phyloP scores from a whole-genome alignment of 371 early-diverging fungal species.

The Homolaphlyctis polyrhiza region DNA sequence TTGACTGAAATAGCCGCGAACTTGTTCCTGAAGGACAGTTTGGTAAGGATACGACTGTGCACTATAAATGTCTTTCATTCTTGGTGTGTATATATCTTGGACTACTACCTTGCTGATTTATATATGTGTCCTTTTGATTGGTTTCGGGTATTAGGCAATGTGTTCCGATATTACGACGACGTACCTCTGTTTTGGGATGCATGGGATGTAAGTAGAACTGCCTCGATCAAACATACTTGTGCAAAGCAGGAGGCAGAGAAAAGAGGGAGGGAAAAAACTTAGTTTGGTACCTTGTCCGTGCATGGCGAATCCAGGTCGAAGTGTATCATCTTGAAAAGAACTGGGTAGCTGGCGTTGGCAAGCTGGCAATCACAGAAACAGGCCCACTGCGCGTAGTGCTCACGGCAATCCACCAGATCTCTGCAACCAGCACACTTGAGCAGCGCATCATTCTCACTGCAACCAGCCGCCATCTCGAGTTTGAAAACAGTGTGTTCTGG shows the following conservation, averaged over 20 bases:
- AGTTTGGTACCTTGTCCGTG: too few relatives aligned
- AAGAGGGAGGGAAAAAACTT: too few relatives aligned
- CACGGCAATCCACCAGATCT: conserved; percentile 55
- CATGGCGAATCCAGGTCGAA: too few relatives aligned
- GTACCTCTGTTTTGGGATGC: conserved; percentile 84
- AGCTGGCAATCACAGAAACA: conserved; percentile 46
- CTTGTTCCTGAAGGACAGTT: conserved; percentile 50
- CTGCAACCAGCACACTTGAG: conserved; percentile 55
- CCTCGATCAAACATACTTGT: too few relatives aligned
- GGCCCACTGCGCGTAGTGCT: conserved; percentile 82
- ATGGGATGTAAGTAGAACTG: conserved; percentile 36
- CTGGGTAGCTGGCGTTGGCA: conserved; percentile 38
- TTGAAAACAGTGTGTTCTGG: conserved; percentile 85
- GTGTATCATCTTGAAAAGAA: conserved; percentile 85
- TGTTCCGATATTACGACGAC: conserved; percentile 81
- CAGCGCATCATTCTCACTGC: conserved; percentile 76
- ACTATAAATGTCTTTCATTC: too few relatives aligned
- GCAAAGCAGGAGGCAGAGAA: too few relatives aligned
- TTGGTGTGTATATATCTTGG: too few relatives aligned
- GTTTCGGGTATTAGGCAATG: conserved; percentile 73
- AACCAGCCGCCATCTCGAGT: conserved; percentile 68
- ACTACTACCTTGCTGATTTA: too few relatives aligned
- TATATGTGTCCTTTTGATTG: too few relatives aligned
- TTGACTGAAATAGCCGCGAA: conserved; percentile 70
- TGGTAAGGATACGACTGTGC: too few relatives aligned